A percentile compares a stretch with the other conserved stretches of the same genome.
phyloP scores from a whole-genome alignment of 805 yeast genomes.

The Ogataea degrootiae region DNA sequence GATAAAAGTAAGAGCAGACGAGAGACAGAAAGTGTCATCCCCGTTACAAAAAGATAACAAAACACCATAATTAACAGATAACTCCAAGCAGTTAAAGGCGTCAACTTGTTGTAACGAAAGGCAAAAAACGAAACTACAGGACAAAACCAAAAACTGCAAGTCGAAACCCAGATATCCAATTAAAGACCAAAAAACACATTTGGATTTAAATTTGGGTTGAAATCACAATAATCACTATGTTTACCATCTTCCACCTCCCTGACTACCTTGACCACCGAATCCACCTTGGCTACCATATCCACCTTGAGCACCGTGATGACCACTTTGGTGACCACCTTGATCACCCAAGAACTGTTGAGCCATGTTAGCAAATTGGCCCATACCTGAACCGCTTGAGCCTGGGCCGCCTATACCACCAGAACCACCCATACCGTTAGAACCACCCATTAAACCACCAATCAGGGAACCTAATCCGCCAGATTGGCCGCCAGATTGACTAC shows the following conservation, averaged over 20 bases:
- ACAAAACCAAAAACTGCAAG: too few relatives aligned
- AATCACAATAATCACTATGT: neutral
- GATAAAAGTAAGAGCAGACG: too few relatives aligned
- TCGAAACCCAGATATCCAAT: too few relatives aligned
- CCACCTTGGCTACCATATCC: neutral
- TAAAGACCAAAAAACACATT: neutral
- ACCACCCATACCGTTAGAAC: constrained; percentile 9
- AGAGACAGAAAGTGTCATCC: too few relatives aligned
- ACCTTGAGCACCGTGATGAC: constrained; percentile 1
- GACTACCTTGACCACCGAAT: neutral
- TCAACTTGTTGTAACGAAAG: too few relatives aligned
- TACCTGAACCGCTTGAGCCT: constrained; percentile 4
- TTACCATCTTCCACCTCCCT: constrained; percentile 4
- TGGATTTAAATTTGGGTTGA: neutral
- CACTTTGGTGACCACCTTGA: constrained; percentile 4
- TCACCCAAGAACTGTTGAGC: constrained; percentile 3
- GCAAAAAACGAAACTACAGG: too few relatives aligned
- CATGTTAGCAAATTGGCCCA: constrained; percentile 2
- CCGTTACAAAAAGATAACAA: too few relatives aligned
- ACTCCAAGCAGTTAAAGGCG: too few relatives aligned
- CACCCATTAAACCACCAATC: constrained; percentile 4
- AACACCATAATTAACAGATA: too few relatives aligned
- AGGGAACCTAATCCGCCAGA: constrained; percentile 1
- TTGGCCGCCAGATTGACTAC: constrained; percentile 5
- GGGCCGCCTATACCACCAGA: constrained; percentile 12